Conservation (phyloP, 2,329 filamentous ascomycete genomes). For the Diplodia seriata region DNA sequence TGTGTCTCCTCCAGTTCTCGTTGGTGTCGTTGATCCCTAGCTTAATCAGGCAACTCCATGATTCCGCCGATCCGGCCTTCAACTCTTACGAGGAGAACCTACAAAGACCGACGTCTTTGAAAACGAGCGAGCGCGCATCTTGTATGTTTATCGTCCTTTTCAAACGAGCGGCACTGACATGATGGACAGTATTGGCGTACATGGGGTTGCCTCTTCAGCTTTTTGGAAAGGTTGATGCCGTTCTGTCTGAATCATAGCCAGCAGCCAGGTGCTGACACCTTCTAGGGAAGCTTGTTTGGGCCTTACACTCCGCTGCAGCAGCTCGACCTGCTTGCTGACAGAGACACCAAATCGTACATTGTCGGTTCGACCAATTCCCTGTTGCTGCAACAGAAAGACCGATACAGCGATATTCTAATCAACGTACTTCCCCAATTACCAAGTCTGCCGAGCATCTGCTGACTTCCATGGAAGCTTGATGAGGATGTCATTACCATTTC, state of each 20-base stretch:
- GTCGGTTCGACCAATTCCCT: slow-evolving; percentile 97
- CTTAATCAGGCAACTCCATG: slow-evolving; percentile 87
- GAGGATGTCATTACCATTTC: slow-evolving; percentile 85
- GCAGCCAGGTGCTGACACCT: neutral
- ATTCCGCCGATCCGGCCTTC: slow-evolving; percentile 93
- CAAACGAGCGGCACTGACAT: slow-evolving; percentile 37
- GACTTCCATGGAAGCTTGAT: slow-evolving; percentile 66
- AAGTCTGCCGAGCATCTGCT: neutral
- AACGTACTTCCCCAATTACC: slow-evolving; percentile 60
- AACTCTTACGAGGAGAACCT: slow-evolving; percentile 80
- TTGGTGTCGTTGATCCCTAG: slow-evolving; percentile 94
- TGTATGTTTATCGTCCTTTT: slow-evolving; percentile 49
- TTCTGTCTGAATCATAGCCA: too few relatives aligned
- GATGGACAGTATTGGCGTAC: slow-evolving; percentile 73
- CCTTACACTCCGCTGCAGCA: slow-evolving; percentile 97
- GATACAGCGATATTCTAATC: slow-evolving; percentile 94
- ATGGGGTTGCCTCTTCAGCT: slow-evolving; percentile 95
- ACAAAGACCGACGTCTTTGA: slow-evolving; percentile 80
- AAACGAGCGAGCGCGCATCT: slow-evolving; percentile 89
- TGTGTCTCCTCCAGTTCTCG: slow-evolving; percentile 69
- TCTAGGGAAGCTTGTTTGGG: slow-evolving; percentile 86
- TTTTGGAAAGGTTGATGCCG: slow-evolving; percentile 77
- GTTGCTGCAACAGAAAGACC: slow-evolving; percentile 89
- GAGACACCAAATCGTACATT: slow-evolving; percentile 95
- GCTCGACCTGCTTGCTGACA: slow-evolving; percentile 89